phyloP scores from a whole-genome alignment of 768 basidiomycete genomes.

The Fistulinella prunicolor region DNA sequence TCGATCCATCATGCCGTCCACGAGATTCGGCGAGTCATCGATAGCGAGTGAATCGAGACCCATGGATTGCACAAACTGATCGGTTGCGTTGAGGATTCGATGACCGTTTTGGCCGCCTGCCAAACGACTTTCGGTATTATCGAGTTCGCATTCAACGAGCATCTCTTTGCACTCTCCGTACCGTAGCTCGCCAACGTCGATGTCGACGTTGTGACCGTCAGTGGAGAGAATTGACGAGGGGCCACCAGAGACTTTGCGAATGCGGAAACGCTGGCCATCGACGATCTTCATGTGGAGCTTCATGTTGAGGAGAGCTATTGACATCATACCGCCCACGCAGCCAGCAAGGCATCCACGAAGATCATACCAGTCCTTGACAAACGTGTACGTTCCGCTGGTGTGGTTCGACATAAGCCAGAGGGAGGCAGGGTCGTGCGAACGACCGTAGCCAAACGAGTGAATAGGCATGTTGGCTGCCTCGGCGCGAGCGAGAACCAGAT shows the following conservation, averaged over 20 bases:
- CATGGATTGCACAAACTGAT: conserved; percentile 84
- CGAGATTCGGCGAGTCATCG: conserved; percentile 67
- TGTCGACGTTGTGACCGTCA: conserved; percentile 94
- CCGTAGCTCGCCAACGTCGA: conserved; percentile 90
- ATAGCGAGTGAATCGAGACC: conserved; percentile 74
- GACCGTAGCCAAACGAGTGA: conserved; percentile 95
- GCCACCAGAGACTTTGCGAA: conserved; percentile 92
- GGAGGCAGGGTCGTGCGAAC: conserved; percentile 95
- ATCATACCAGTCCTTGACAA: conserved; percentile 98
- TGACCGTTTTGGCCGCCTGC: conserved; percentile 9
- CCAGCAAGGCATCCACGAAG: conserved; percentile 90
- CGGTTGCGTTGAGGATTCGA: conserved; percentile 70
- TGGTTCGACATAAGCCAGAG: conserved; percentile 99
- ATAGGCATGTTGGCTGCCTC: conserved; percentile 97
- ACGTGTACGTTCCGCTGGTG: conserved; percentile 95
- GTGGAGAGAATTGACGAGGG: conserved; percentile 81
- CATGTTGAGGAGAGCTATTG: conserved; percentile 89
- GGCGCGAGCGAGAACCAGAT: conserved; percentile 92
- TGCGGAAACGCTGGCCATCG: conserved; percentile 85
- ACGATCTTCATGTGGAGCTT: conserved; percentile 94
- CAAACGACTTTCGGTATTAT: conserved; percentile 55
- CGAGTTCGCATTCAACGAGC: conserved; percentile 88
- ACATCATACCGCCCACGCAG: conserved; percentile 95
- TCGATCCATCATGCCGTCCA: conserved; percentile 90
- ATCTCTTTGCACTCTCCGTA: conserved; percentile 99